phyloP scores from a whole-genome alignment of 176 grass and related monocot genomes.

The Raddia guianensis region DNA sequence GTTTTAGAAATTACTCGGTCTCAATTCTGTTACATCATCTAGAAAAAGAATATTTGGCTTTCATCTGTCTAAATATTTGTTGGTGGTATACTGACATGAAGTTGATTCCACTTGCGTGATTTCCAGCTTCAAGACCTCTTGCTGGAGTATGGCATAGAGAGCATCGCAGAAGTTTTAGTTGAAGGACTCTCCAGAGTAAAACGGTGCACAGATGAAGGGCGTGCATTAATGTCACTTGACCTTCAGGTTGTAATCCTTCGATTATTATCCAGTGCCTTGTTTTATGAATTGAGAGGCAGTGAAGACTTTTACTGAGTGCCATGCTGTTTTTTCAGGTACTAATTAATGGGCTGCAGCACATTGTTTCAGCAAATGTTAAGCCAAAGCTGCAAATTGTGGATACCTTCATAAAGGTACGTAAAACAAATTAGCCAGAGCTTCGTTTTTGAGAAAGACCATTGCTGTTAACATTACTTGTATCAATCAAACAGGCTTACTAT shows the following conservation, averaged over 20 bases:
- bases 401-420: conserved; percentile 81
- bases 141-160: conserved; percentile 84
- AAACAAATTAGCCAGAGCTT: conserved; percentile 2
- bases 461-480: conserved; percentile 25
- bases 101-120: conserved; percentile 26
- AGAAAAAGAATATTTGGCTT: conserved; percentile 18
- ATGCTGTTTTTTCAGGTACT: conserved; percentile 73
- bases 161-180: conserved; percentile 76
- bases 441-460: conserved; percentile 22
- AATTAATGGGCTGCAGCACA: conserved; percentile 93
- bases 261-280: neutral
- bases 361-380: conserved; percentile 84
- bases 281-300: conserved; percentile 25
- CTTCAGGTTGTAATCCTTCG: conserved; percentile 72
- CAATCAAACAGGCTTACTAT: conserved; percentile 83
- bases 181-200: conserved; percentile 98
- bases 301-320: conserved; percentile 10
- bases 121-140: conserved; percentile 85
- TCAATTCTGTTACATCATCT: neutral
- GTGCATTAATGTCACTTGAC: conserved; percentile 97
- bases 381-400: conserved; percentile 93
- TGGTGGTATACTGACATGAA: neutral
- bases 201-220: conserved; percentile 93
- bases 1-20: conserved; percentile 20
- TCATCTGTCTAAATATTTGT: conserved; percentile 8